Evolutionary conservation across 2,329 filamentous ascomycete species (phyloP), one percentile per base, ranked within the genome.

Genomic region (Annulohypoxylon truncatum): DNA sequence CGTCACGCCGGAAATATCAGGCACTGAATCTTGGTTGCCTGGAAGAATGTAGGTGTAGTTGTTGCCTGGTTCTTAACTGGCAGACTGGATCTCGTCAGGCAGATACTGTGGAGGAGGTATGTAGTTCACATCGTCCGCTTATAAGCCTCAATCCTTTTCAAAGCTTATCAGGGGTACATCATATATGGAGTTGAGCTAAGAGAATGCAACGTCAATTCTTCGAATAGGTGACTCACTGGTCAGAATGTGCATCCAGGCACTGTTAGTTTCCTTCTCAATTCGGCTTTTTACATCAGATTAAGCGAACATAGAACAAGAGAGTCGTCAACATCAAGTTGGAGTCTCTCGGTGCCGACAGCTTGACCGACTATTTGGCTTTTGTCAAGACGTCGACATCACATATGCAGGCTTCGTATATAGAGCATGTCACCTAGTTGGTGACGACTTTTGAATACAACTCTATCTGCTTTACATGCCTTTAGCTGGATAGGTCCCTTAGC

Each of bases 141-240:
- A 10, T 55, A 24, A 61, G 58, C 58, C 50, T 42, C 51, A 61
- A 61, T 38, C 9, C n/a, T 38, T 38, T 18, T 38, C 54, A 47
- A 42, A 53, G 15, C 40, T 29, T 53, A 31, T 48, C 22, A 15
- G 20, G 31, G 24, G 6, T 10, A 56, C 40, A 22, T 48, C 35
- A 2, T 18, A 38, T 33, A 28, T 33, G 42, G 40, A 26, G 42
- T 26, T 31, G 15, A n/a, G 28, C 5, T 20, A 4, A 38, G 28
- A 9, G n/a, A 44, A 54, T 44, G 38, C 10, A 22, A 40, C 50
- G 13, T 52, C 31, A 40, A 52, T 8, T 38, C 20, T 15, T 52
- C 10, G 38, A 20, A n/a, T 12, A 9, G 1, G 20, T 54, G 52
- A 54, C 29, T 48, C 54, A 57, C 26, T 20, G 10, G 18, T n/a